Base-by-base conservation (phyloP, 306 rosid genomes). In the Echinosophora koreensis region DNA sequence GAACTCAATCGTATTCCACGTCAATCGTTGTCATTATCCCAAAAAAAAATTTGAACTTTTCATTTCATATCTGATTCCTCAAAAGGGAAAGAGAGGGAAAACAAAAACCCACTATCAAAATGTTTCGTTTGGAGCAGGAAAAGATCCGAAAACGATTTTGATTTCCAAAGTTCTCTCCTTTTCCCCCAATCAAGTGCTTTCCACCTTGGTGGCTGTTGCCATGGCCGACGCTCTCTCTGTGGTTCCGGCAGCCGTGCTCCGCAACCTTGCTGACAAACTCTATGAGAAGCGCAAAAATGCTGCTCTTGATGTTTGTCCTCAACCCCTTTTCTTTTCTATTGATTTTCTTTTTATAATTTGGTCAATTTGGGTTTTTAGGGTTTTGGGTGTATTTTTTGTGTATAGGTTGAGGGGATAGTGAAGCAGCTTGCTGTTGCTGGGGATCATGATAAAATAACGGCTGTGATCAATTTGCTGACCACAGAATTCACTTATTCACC, bases 211-310 rank as follows among this genome's bases (percentile, higher is more conserved):
- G 69, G 83, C 30, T 55, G 73, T 82, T 70, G 75, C 67, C 73
- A 95, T 96, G 99, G 91, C 89, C 44, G 99, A 92, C 76, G 96
- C 85, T 78, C 80, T 84, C 14, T 64, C 89, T 66, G 86, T 82
- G 79, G 51, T 92, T 85, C 91, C 98, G 41, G 77, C 97, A 32
- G 85, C 87, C 9, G 94, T 91, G 71, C 90, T 93, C 46, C 99
- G 99, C 34, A 96, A 96, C 82, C 96, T 96, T 55, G 80, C 99
- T 67, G 99, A 96, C 85, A 93, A 96, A 84, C 94, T 92, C 68
- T 96, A 96, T 37, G 99, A 96, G 92, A 96, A 91, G 86, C 98
- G 99, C 78, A 96, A 96, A 81, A 96, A 92, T 88, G 99, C 99
- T 61, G 99, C 99, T 50, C 89, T 92, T 78, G 98, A 96, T 93